phyloP scores from a whole-genome alignment of 306 rosid genomes.

The Amphicarpaea edgeworthii region DNA sequence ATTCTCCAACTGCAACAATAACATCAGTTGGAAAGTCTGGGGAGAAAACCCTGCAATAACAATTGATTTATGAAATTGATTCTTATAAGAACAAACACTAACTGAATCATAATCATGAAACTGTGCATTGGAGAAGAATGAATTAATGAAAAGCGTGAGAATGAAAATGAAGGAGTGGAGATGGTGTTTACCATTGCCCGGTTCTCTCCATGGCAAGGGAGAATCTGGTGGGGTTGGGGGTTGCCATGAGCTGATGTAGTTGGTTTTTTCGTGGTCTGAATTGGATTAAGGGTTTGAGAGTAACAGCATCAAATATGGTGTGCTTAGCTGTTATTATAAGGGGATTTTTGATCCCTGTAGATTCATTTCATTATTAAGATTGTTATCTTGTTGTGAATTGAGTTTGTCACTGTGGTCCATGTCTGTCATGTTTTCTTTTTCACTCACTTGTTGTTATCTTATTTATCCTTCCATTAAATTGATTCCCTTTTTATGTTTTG shows the following conservation, averaged over 20 bases:
- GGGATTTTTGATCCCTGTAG: neutral
- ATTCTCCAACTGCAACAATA: slow-evolving; percentile 71
- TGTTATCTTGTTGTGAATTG: slow-evolving; percentile 13
- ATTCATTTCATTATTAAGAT: slow-evolving; percentile 40
- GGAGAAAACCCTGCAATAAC: slow-evolving; percentile 72
- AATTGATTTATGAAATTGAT: neutral
- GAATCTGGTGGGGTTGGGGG: slow-evolving; percentile 52
- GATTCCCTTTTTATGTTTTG: neutral
- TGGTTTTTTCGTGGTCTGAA: slow-evolving; percentile 25
- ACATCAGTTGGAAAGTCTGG: slow-evolving; percentile 85
- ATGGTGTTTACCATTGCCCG: slow-evolving; percentile 72
- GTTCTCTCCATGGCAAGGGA: slow-evolving; percentile 94
- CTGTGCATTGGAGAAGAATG: neutral
- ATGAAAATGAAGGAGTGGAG: slow-evolving; percentile 6
- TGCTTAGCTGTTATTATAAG: slow-evolving; percentile 39
- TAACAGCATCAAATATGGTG: slow-evolving; percentile 16
- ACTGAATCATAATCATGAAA: neutral
- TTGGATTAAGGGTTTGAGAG: slow-evolving; percentile 41
- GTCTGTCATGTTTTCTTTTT: slow-evolving; percentile 32
- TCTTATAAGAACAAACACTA: neutral
- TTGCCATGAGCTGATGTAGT: slow-evolving; percentile 56
- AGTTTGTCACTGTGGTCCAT: slow-evolving; percentile 44
- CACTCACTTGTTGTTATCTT: slow-evolving; percentile 18
- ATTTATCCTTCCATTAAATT: slow-evolving; percentile 28
- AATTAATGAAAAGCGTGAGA: neutral